Evolutionary conservation across 2,329 filamentous ascomycete species (phyloP).

Genomic region (Epichloe glyceriae): DNA sequence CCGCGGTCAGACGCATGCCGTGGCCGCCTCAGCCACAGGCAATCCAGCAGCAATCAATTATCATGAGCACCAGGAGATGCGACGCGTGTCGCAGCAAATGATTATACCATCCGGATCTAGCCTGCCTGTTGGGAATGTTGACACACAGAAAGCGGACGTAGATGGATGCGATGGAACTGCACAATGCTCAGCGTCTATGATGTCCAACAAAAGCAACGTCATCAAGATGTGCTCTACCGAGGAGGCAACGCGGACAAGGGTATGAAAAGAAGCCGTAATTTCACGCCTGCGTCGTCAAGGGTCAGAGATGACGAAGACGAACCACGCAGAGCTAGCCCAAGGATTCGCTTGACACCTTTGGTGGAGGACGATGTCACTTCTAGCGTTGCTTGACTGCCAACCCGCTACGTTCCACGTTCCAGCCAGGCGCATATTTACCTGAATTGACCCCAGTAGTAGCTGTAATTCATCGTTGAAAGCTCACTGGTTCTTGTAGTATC

Average conservation of each 20-base stretch:
- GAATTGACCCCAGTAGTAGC: not conserved
- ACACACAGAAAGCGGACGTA: not conserved
- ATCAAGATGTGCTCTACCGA: not conserved
- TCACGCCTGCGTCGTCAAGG: conserved; percentile 33
- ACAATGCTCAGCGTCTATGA: not conserved
- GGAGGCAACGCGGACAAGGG: conserved; percentile 18
- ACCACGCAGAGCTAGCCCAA: conserved; percentile 20
- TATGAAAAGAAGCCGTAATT: conserved; percentile 32
- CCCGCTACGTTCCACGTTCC: not conserved
- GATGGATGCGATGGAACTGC: not conserved
- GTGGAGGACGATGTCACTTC: not conserved
- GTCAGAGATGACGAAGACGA: conserved; percentile 36
- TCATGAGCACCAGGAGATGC: conserved; percentile 20
- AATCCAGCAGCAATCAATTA: conserved; percentile 7
- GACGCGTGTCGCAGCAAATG: conserved; percentile 28
- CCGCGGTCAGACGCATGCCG: conserved; percentile 11
- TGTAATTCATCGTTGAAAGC: not conserved
- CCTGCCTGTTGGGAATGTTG: conserved; percentile 6
- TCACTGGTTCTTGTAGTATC: not conserved
- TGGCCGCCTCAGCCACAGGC: conserved; percentile 8
- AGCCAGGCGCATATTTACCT: not conserved
- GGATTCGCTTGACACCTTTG: conserved; percentile 12
- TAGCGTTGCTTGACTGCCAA: not conserved
- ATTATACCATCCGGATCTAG: conserved; percentile 16
- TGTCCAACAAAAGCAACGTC: not conserved